Conservation (phyloP, 2,329 filamentous ascomycete species). For the Aspergillus oerlinghausenensis region DNA sequence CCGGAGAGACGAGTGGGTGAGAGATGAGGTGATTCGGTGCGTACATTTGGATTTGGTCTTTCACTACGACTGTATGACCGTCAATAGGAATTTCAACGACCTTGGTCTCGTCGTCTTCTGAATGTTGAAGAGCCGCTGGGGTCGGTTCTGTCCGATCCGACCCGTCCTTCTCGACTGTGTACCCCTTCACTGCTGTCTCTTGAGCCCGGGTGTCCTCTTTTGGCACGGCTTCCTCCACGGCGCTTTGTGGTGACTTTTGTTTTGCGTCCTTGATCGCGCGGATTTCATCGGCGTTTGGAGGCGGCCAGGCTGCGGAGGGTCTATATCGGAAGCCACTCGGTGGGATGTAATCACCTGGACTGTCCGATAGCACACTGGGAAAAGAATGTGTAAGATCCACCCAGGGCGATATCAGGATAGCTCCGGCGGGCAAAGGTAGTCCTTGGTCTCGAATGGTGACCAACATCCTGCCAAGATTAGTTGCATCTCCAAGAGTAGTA, state of each 20-base stretch:
- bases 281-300: constrained; percentile 74
- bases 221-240: constrained; percentile 16
- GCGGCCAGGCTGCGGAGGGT: constrained; percentile 87
- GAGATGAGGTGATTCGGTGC: constrained; percentile 78
- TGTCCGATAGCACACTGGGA: constrained; percentile 73
- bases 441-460: constrained; percentile 77
- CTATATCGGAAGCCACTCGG: constrained; percentile 82
- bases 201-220: constrained; percentile 19
- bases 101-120: constrained; percentile 21
- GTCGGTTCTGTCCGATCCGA: constrained; percentile 9
- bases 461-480: constrained; percentile 53
- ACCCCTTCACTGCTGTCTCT: constrained; percentile 29
- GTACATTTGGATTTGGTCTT: constrained; percentile 88
- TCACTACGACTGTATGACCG: constrained; percentile 66
- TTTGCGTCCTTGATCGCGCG: constrained; percentile 45
- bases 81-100: constrained; percentile 65
- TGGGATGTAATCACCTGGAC: constrained; percentile 81
- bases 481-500: not conserved
- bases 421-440: constrained; percentile 80
- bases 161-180: constrained; percentile 21
- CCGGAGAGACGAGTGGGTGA: constrained; percentile 85
- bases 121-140: constrained; percentile 21
- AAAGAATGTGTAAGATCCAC: constrained; percentile 94
- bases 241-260: constrained; percentile 33
- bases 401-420: constrained; percentile 90